Percentiles rank a stretch among this genome's conserved stretches.
phyloP scores from a whole-genome alignment of 2,329 filamentous ascomycete genomes.

The Hypomyces rosellus region DNA sequence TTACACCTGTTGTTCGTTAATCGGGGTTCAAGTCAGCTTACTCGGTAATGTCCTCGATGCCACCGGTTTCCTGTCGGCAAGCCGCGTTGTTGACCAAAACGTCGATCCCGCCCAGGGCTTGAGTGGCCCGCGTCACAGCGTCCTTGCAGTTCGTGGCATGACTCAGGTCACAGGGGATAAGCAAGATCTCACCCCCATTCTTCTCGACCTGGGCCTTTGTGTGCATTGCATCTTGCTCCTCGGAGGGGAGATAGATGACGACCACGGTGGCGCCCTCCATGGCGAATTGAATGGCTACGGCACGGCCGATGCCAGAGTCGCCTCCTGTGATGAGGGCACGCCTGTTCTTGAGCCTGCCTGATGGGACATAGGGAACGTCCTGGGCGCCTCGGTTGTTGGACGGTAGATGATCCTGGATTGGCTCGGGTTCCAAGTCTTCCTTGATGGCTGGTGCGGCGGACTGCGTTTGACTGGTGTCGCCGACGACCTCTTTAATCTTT shows the following conservation, averaged over 20 bases:
- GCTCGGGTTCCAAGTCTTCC: too few species aligned
- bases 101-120: conserved; percentile 1
- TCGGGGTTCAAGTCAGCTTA: background rate
- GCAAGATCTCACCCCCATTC: background rate
- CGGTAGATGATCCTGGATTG: too few species aligned
- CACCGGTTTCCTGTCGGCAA: background rate
- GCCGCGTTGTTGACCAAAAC: background rate
- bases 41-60: background rate
- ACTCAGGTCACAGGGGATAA: background rate
- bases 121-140: background rate
- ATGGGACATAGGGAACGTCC: background rate
- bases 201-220: background rate
- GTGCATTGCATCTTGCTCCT: background rate
- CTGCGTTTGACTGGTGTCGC: too few species aligned
- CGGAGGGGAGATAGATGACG: background rate
- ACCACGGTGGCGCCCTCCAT: background rate
- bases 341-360: conserved; percentile 2
- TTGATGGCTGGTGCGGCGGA: too few species aligned
- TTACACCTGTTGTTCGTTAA: background rate
- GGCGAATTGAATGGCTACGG: background rate
- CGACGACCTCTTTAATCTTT: too few species aligned
- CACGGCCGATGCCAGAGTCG: background rate
- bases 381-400: background rate
- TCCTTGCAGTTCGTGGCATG: background rate
- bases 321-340: conserved; percentile 1